Evolutionary conservation across 176 grass and related monocot species (phyloP).

Genomic region (Zoysia japonica): DNA sequence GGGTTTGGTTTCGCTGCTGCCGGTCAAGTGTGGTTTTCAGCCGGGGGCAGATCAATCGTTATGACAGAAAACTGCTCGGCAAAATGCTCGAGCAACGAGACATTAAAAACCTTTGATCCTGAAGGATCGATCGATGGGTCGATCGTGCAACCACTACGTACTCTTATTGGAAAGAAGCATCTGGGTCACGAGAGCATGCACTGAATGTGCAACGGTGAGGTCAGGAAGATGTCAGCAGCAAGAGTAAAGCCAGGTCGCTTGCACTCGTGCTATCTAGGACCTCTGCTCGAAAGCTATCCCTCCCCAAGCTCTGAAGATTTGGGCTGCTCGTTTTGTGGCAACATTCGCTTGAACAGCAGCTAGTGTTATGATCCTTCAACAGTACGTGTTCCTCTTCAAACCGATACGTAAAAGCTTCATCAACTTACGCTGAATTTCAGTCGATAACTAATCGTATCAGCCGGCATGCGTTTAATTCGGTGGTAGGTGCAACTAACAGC

Average conservation of each 20-base stretch:
- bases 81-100: neutral
- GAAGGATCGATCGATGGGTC: neutral
- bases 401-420: too few relatives aligned
- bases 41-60: neutral
- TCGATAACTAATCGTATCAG: too few relatives aligned
- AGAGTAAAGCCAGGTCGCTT: neutral
- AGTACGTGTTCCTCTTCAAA: neutral
- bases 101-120: neutral
- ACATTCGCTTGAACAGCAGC: neutral
- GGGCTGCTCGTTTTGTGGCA: neutral
- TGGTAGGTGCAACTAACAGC: constrained; percentile 17
- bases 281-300: neutral
- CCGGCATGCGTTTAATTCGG: neutral
- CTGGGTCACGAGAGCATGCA: constrained; percentile 32
- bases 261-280: neutral
- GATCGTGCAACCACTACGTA: neutral
- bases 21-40: constrained; percentile 19
- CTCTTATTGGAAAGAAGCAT: neutral
- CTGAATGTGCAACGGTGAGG: neutral
- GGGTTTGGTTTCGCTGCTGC: neutral
- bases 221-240: constrained; percentile 23
- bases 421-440: too few relatives aligned
- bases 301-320: neutral
- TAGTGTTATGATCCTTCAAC: neutral
- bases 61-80: neutral